phyloP scores from a whole-genome alignment of 495 filamentous ascomycete genomes.

The Neurospora hispaniola region DNA sequence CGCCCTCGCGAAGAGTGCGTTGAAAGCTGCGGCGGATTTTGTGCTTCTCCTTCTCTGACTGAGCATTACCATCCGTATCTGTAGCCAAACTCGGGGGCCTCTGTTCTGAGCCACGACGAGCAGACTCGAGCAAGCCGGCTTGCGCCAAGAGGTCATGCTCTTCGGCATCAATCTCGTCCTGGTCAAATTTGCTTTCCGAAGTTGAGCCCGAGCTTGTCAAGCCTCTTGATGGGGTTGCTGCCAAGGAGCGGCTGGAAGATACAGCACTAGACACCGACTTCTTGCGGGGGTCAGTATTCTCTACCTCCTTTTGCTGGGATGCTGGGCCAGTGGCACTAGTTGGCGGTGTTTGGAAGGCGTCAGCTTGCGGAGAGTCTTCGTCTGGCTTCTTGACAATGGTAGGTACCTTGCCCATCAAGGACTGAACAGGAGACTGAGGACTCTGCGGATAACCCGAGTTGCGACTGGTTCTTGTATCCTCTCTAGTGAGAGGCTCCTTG shows the following conservation, averaged over 20 bases:
- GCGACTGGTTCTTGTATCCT: constrained; percentile 20
- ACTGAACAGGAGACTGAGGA: constrained; percentile 20
- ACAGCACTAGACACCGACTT: constrained; percentile 31
- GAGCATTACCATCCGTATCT: constrained; percentile 21
- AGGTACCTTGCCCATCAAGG: constrained; percentile 20
- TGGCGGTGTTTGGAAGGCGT: constrained; percentile 38
- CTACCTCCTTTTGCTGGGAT: constrained; percentile 37
- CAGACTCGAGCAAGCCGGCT: constrained; percentile 33
- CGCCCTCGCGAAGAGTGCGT: constrained; percentile 74
- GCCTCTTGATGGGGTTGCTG: constrained; percentile 21
- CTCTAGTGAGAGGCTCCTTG: constrained; percentile 14
- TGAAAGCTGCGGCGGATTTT: constrained; percentile 85
- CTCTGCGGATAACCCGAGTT: constrained; percentile 17
- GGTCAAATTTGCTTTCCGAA: constrained; percentile 16
- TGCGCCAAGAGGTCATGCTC: constrained; percentile 42
- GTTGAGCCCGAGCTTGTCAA: constrained; percentile 11
- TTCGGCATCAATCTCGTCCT: constrained; percentile 35
- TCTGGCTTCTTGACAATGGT: constrained; percentile 21
- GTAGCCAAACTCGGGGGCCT: constrained; percentile 10
- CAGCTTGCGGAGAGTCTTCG: constrained; percentile 24
- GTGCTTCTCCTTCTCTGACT: constrained; percentile 33
- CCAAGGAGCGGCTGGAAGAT: constrained; percentile 24
- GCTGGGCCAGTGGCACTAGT: constrained; percentile 32
- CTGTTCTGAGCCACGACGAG: constrained; percentile 7
- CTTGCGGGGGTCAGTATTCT: constrained; percentile 24